phyloP scores from a whole-genome alignment of 2,329 filamentous ascomycete genomes.

The Scedosporium boydii region DNA sequence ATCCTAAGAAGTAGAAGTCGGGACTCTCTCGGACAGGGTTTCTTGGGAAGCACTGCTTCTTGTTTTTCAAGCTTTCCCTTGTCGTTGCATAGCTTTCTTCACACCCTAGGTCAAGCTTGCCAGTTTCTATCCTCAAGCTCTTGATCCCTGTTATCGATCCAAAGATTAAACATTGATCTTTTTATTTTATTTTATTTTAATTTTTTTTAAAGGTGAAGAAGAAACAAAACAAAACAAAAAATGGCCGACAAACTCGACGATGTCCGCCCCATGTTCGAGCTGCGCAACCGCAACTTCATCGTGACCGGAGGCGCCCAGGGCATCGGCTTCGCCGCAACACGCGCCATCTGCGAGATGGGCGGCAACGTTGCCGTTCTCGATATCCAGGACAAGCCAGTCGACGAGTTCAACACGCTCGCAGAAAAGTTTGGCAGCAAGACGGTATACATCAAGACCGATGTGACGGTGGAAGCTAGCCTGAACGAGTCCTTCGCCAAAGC shows the following conservation, averaged over 20 bases:
- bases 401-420: constrained; percentile 17
- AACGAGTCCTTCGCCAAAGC: constrained; percentile 15
- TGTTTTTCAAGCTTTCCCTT: no score
- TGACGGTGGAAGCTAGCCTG: constrained; percentile 20
- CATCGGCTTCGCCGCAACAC: constrained; percentile 26
- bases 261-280: constrained; percentile 22
- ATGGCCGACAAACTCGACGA: constrained; percentile 19
- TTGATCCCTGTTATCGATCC: no score
- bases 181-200: no score
- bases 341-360: constrained; percentile 29
- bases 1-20: no score
- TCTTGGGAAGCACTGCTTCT: no score
- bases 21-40: no score
- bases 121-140: no score
- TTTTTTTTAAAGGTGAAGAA: no score
- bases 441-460: constrained; percentile 21
- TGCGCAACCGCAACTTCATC: constrained; percentile 24
- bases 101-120: no score
- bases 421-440: constrained; percentile 15
- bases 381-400: constrained; percentile 19
- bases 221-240: constrained; percentile 25
- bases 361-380: constrained; percentile 29
- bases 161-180: no score
- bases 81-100: no score
- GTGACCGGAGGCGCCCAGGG: constrained; percentile 29